Evolutionary conservation across 306 rosid species (phyloP), one percentile per base, ranked within the genome.

Genomic region (Macrotyloma uniflorum): DNA sequence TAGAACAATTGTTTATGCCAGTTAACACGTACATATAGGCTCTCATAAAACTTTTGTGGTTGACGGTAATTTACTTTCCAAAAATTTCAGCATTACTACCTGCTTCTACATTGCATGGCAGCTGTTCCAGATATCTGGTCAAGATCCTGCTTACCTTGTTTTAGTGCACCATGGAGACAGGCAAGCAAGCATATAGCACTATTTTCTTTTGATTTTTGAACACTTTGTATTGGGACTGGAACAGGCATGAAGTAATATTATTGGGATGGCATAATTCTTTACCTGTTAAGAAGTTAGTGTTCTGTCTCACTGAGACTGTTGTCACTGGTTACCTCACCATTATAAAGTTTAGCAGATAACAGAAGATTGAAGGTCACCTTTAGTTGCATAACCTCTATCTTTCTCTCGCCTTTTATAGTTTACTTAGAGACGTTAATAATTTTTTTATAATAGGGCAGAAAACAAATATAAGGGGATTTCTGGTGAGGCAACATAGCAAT

Each of bases 91-190:
- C 85, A 66, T 85, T 35, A 76, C 91, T 8, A 82, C 91, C 7
- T 85, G 92, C 84, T 3, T 79, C 84, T 94, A 88, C 84, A 76
- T 94, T 49, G 90, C 72, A 58, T 40, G 72, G 87, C 86, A 94
- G 85, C 85, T 94, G 73, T 83, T 85, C 78, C 83, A 78, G 84
- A 84, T 94, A 57, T 86, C 88, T 80, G 8, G 82, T 62, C 85
- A 92, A 74, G 97, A 94, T 82, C 97, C 92, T 58, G 75, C 78
- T 63, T 84, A 87, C 86, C 82, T 87, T 79, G 75, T 89, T 79
- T 82, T 92, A 55, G 82, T 90, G 69, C 88, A 24, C 59, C 23
- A 28, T 35, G 74, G 72, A 49, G 85, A 87, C 90, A 88, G 97
- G 97, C 87, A 89, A 90, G 91, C 85, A 40, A 91, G 91, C 85